Percentiles rank a stretch among this genome's conserved stretches.
phyloP scores from a whole-genome alignment of 495 filamentous ascomycete species.

The Penicillium riverlandense region DNA sequence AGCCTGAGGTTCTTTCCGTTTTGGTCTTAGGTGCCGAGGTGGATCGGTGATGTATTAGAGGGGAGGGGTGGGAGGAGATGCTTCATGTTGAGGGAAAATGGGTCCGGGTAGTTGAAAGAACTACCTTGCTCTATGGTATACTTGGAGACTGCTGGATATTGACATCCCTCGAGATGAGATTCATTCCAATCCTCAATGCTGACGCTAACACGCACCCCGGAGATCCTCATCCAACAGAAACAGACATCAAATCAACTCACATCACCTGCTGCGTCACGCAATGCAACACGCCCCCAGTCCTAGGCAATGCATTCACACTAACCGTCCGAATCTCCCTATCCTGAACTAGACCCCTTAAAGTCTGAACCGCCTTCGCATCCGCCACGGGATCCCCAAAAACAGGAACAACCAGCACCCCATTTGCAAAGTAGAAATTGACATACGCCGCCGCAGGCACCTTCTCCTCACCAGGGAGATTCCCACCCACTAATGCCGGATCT shows the following conservation, averaged over 20 bases:
- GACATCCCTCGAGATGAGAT: too few relatives aligned
- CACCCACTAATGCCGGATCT: conserved; percentile 15
- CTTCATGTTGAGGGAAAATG: too few relatives aligned
- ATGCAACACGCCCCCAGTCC: conserved; percentile 26
- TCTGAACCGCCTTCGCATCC: conserved; percentile 20
- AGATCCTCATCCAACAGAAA: too few relatives aligned
- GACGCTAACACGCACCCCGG: too few relatives aligned
- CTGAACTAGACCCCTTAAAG: conserved; percentile 15
- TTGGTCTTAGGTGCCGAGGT: too few relatives aligned
- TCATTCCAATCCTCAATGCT: too few relatives aligned
- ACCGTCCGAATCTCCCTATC: conserved; percentile 19
- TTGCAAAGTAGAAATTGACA: conserved; percentile 32
- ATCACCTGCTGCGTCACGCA: conserved; percentile 29
- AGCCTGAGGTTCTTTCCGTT: too few relatives aligned
- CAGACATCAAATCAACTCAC: background rate
- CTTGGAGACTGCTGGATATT: too few relatives aligned
- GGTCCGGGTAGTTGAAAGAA: too few relatives aligned
- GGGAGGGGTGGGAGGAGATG: too few relatives aligned
- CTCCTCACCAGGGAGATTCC: conserved; percentile 14
- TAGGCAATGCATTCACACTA: conserved; percentile 18
- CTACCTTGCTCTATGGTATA: too few relatives aligned
- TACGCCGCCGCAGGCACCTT: conserved; percentile 21
- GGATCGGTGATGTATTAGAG: too few relatives aligned
- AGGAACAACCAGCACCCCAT: conserved; percentile 27
- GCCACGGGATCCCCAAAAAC: conserved; percentile 21